Evolutionary conservation across 148 eudicot genomes (phyloP).

Genomic region (Hydrangea macrophylla): DNA sequence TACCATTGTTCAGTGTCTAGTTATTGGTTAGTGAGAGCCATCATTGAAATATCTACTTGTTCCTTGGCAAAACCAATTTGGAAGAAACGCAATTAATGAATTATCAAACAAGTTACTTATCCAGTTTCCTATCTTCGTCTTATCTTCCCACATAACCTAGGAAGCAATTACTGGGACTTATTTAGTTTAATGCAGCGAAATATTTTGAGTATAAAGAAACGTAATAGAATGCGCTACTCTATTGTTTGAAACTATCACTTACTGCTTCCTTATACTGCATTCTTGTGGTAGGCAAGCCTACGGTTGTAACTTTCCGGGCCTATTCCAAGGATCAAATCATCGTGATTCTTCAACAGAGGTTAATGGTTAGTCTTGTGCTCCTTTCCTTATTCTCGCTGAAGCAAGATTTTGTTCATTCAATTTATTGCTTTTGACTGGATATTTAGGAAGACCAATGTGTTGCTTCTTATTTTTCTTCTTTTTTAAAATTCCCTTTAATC

Average conservation of each 20-base stretch:
- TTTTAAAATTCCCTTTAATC: not conserved
- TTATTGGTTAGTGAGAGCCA: not conserved
- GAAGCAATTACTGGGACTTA: not conserved
- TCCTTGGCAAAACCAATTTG: too few species aligned
- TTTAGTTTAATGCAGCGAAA: not conserved
- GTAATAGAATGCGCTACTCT: not conserved
- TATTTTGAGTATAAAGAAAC: not conserved
- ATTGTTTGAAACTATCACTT: not conserved
- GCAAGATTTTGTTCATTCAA: not conserved
- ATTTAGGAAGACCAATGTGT: not conserved
- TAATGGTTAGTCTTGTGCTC: conserved; percentile 42
- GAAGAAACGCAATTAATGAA: too few species aligned
- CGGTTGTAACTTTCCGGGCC: conserved; percentile 74
- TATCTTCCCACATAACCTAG: not conserved
- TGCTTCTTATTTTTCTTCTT: not conserved
- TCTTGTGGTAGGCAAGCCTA: conserved; percentile 64
- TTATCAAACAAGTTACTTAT: too few species aligned
- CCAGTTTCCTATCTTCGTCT: not conserved
- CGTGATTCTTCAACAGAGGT: conserved; percentile 61
- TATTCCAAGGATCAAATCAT: conserved; percentile 89
- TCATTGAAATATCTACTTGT: not conserved
- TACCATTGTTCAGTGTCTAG: not conserved
- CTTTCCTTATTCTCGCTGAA: not conserved
- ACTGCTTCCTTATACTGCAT: conserved; percentile 13
- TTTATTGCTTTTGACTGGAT: not conserved